Evolutionary conservation across 768 basidiomycete genomes (phyloP).

Genomic region (Boletellus ananiceps): DNA sequence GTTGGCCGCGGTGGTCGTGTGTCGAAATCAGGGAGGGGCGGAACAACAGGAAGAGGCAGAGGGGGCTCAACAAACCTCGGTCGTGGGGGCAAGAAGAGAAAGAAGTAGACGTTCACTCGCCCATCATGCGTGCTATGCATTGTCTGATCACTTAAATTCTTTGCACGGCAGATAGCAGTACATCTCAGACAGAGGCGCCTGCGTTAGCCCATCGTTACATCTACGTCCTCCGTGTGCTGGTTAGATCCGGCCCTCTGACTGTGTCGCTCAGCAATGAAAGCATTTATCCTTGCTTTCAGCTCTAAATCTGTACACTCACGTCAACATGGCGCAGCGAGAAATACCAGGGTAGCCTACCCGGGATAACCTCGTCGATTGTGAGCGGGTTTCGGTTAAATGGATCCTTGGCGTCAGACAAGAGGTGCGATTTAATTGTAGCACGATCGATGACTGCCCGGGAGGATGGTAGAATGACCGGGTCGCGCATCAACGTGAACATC

Average conservation of each 20-base stretch:
- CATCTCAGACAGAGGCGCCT: conserved; percentile 2
- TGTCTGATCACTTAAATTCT: conserved; percentile 1
- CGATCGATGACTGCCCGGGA: conserved; percentile 79
- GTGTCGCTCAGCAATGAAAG: conserved; percentile 59
- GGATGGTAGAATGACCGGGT: conserved; percentile 87
- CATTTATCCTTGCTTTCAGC: conserved; percentile 70
- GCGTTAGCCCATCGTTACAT: conserved; percentile 25
- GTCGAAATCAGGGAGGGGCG: conserved; percentile 22
- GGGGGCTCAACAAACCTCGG: conserved; percentile 19
- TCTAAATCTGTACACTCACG: conserved; percentile 47
- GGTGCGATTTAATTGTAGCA: conserved; percentile 90
- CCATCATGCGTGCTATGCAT: too few species aligned
- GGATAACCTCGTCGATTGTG: conserved; percentile 69
- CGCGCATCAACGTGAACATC: conserved; percentile 90
- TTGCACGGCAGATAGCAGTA: conserved; percentile 5
- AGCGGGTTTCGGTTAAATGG: conserved; percentile 93
- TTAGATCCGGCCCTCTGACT: conserved; percentile 29
- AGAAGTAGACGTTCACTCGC: conserved; percentile 23
- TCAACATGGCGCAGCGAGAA: conserved; percentile 3
- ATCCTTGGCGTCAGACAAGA: conserved; percentile 87
- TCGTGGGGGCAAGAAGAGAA: conserved; percentile 31
- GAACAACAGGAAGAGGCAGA: conserved; percentile 24
- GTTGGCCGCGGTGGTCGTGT: conserved; percentile 24
- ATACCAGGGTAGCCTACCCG: conserved; percentile 48
- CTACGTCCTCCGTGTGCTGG: conserved; percentile 26